These are phyloP conservation scores for Gossypium schwendimanii DNA, from an alignment of 441 rosid species.

Conservation along the genomic window DNA sequence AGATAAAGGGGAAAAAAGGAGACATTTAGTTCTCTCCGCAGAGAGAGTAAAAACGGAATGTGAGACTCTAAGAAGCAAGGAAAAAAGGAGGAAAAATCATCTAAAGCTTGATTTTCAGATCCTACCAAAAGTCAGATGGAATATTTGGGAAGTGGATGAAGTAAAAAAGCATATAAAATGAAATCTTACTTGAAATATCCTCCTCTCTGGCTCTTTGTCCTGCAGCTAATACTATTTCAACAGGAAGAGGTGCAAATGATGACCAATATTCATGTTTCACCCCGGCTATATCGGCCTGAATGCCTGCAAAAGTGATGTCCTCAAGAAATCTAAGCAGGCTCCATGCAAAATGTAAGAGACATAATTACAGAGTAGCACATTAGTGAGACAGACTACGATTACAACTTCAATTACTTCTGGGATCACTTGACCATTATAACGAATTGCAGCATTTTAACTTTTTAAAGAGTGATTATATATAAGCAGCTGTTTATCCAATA, in stretches of 20 bases:
- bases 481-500: neutral
- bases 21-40: neutral
- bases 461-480: neutral
- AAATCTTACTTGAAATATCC: slow-evolving; percentile 32
- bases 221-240: slow-evolving; percentile 66
- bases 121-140: neutral
- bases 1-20: slow-evolving; percentile 2
- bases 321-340: slow-evolving; percentile 5
- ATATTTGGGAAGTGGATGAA: neutral
- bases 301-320: slow-evolving; percentile 40
- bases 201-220: slow-evolving; percentile 67
- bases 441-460: neutral
- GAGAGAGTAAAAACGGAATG: neutral
- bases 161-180: neutral
- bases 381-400: neutral
- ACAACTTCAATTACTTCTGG: neutral
- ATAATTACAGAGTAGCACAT: neutral
- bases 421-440: neutral
- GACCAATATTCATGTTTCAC: slow-evolving; percentile 76
- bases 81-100: neutral
- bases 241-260: slow-evolving; percentile 82
- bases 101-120: neutral
- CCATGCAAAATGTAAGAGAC: neutral
- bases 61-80: neutral
- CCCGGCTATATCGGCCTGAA: slow-evolving; percentile 67